These are phyloP conservation scores for Paraglomus brasilianum DNA, from an alignment of 192 early-diverging fungal genomes.

Conservation along the genomic window DNA sequence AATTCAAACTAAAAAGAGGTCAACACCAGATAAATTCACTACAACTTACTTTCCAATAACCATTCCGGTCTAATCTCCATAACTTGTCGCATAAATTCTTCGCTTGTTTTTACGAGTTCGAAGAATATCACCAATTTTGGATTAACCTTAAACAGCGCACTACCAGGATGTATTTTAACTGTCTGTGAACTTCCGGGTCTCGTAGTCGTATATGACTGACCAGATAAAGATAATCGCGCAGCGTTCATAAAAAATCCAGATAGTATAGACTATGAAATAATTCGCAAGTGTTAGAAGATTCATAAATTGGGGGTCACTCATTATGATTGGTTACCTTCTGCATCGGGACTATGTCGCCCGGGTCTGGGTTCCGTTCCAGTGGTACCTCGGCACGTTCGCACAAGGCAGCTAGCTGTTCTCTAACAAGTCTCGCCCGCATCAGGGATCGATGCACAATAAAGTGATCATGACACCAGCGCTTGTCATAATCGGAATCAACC, in stretches of 20 bases:
- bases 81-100: conserved; percentile 95
- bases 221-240: conserved; percentile 77
- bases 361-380: conserved; percentile 78
- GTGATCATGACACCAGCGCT: conserved; percentile 97
- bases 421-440: conserved; percentile 84
- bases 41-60: conserved; percentile 82
- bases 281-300: no score
- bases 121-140: conserved; percentile 89
- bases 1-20: no score
- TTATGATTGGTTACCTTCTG: conserved; percentile 69
- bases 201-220: conserved; percentile 87
- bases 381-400: conserved; percentile 92
- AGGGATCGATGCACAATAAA: conserved; percentile 92
- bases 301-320: no score
- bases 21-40: no score
- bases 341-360: conserved; percentile 81
- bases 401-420: conserved; percentile 89
- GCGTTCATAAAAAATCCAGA: conserved; percentile 97
- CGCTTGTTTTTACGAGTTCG: conserved; percentile 89
- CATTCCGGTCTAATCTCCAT: conserved; percentile 89
- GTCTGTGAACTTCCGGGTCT: conserved; percentile 74
- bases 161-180: conserved; percentile 91
- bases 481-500: conserved; percentile 86
- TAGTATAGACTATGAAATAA: conserved; percentile 61
- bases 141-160: conserved; percentile 72